These are phyloP conservation scores for Cercophora newfieldiana DNA, from an alignment of 495 filamentous ascomycete genomes.

Conservation along the genomic window DNA sequence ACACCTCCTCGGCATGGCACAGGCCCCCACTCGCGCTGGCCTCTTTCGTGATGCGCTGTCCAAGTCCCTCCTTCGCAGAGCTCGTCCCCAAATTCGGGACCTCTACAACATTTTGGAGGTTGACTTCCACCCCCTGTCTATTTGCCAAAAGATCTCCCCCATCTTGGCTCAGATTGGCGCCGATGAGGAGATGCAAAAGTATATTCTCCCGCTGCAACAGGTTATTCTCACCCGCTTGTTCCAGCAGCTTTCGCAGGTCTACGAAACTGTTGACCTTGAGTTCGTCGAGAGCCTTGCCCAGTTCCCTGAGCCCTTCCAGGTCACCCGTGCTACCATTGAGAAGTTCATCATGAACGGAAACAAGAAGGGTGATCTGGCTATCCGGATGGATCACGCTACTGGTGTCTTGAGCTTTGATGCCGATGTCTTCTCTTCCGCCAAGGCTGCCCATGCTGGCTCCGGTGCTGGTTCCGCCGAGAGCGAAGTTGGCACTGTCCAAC, in stretches of 20 bases:
- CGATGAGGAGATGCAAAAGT: constrained; percentile 95
- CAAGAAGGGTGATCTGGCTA: constrained; percentile 98
- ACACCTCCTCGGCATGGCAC: constrained; percentile 89
- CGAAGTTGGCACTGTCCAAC: constrained; percentile 83
- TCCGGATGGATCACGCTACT: constrained; percentile 92
- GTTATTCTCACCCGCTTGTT: constrained; percentile 97
- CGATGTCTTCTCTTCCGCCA: constrained; percentile 95
- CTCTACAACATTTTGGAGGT: constrained; percentile 98
- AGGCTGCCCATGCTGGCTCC: constrained; percentile 85
- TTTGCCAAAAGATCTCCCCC: constrained; percentile 98
- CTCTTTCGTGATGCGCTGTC: constrained; percentile 94
- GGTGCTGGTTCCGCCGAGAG: constrained; percentile 84
- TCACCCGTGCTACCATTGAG: constrained; percentile 87
- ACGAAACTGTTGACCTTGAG: constrained; percentile 93
- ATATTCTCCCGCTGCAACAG: constrained; percentile 91
- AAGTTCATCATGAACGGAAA: constrained; percentile 99
- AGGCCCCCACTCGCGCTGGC: constrained; percentile 82
- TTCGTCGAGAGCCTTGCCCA: constrained; percentile 93
- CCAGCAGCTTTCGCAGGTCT: constrained; percentile 98
- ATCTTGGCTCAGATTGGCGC: constrained; percentile 92
- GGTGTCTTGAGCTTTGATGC: constrained; percentile 96
- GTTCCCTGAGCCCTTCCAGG: constrained; percentile 96
- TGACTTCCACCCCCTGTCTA: constrained; percentile 97
- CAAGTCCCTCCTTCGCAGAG: constrained; percentile 89
- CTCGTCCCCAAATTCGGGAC: constrained; percentile 88